Evolutionary conservation across 2,329 filamentous ascomycete species (phyloP), one percentile per base, ranked within the genome.

Genomic region (Trichoderma sp.): DNA sequence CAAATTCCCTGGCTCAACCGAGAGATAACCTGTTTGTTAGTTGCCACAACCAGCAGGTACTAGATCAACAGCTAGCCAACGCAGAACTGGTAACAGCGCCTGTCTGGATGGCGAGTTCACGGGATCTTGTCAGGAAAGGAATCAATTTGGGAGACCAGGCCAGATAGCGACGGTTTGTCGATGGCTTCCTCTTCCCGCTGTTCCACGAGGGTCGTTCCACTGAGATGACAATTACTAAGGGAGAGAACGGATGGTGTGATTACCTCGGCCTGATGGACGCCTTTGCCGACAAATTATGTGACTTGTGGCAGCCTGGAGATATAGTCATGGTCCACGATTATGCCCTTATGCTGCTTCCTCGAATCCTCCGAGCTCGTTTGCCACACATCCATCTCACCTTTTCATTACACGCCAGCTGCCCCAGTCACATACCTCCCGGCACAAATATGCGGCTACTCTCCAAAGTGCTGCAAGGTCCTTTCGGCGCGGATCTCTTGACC

Each of bases 321-420:
- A 90, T 98, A 70, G 89, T 98, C 71, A 89, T 97, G 80, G 90
- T 98, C 66, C 95, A 98, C 80, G 95, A 98, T 82, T 98, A 97
- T 82, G 94, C 97, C 79, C 88, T 98, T 65, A 90, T 98, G 80
- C 86, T 98, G 36, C 87, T 98, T 4, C 95, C 95, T 2, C 93
- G 90, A 80, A 89, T 98, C 83, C 85, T 98, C 73, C 91, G 95
- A 65, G 93, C 97, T 80, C 90, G 92, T 57, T 85, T 94, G 21
- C 93, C 94, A 4, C 92, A 94, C 80, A 92, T 97, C 81, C 96
- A 97, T 83, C 94, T 98, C 79, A 91, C 93, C 65, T 97, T 97
- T 85, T 98, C 93, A 84, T 85, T 98, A 61, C 95, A 98, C 81
- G 91, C 94, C 58, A 95, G 95, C 0, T 98, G 98, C 82, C 95